phyloP scores from a whole-genome alignment of 768 basidiomycete species.

The Rhodotorula graminis region DNA sequence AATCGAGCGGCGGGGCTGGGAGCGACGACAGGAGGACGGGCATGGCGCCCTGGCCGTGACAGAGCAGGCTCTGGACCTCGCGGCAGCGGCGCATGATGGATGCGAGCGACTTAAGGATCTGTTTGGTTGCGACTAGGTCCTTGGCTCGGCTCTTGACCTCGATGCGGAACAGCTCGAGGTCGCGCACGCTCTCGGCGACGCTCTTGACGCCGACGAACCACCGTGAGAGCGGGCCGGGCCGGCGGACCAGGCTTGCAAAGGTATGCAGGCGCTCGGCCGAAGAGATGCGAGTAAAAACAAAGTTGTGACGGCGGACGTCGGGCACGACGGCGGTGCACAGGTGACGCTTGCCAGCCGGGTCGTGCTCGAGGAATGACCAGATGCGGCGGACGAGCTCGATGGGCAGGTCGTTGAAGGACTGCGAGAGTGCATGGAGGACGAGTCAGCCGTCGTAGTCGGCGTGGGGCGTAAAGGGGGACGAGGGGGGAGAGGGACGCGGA shows the following conservation, averaged over 20 bases:
- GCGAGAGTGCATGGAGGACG: background rate
- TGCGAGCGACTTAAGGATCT: no score
- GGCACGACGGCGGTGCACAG: background rate
- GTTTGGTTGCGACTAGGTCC: background rate
- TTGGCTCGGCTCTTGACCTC: no score
- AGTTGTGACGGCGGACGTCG: background rate
- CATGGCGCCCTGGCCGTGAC: background rate
- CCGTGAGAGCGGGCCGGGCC: no score
- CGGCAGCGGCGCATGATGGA: background rate
- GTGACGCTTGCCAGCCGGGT: background rate
- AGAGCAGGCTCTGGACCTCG: background rate
- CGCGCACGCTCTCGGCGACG: background rate
- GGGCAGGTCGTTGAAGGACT: background rate
- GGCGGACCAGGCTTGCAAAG: background rate
- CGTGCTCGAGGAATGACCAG: background rate
- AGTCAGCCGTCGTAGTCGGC: no score
- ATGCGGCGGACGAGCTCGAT: background rate
- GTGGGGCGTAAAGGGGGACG: no score
- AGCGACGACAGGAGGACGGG: background rate
- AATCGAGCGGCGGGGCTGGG: background rate
- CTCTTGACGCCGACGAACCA: no score
- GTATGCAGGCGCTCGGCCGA: rapidly evolving
- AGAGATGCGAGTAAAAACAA: background rate
- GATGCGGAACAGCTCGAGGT: background rate
- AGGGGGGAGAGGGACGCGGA: no score